Evolutionary conservation across 2,329 filamentous ascomycete genomes (phyloP).

Genomic region (Chrysosporium queenslandicum): DNA sequence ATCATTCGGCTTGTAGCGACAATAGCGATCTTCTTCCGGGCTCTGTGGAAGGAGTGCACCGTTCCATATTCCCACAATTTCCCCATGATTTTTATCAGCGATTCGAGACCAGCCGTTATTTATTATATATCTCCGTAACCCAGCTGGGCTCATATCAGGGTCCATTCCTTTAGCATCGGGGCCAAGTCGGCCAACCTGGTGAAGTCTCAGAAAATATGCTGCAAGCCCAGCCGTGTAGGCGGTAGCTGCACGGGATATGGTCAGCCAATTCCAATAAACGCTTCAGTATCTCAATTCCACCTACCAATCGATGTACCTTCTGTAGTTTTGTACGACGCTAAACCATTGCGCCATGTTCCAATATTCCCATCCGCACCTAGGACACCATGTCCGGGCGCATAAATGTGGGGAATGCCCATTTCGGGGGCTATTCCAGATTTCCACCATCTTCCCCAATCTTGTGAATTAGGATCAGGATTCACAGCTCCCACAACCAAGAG

Average conservation of each 20-base stretch:
- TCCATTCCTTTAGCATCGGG: conserved; percentile 5
- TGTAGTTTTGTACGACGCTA: conserved; percentile 6
- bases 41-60: background rate
- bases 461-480: background rate
- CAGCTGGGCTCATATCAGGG: conserved; percentile 14
- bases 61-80: conserved; percentile 10
- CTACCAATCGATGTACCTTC: conserved; percentile 10
- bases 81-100: background rate
- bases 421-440: background rate
- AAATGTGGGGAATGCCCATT: conserved; percentile 9
- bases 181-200: conserved; percentile 10
- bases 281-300: background rate
- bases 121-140: conserved; percentile 8
- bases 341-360: no score
- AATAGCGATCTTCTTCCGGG: background rate
- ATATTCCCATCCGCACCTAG: no score
- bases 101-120: conserved; percentile 9
- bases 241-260: conserved; percentile 3
- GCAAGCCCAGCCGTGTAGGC: conserved; percentile 12
- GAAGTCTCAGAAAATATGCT: conserved; percentile 14
- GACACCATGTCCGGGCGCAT: conserved; percentile 9
- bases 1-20: conserved; percentile 5
- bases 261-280: background rate
- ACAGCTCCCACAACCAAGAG: conserved; percentile 12
- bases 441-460: background rate